Evolutionary conservation across 768 basidiomycete species (phyloP).

Genomic region (Lentinula sp.): DNA sequence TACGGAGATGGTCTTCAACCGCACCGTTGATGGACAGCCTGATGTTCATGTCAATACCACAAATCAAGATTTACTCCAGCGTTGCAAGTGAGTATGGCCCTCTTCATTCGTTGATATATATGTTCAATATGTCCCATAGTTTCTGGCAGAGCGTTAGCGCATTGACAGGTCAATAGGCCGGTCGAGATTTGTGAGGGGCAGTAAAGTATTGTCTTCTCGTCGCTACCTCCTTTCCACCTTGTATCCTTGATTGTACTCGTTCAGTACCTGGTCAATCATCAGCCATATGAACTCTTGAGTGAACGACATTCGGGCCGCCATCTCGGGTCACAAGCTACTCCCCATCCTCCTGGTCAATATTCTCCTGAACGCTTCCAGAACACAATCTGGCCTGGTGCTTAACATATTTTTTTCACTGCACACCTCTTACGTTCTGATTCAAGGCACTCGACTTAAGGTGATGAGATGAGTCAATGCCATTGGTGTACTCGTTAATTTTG

Average conservation of each 20-base stretch:
- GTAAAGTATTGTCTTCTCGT: too few species aligned
- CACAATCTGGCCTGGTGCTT: too few species aligned
- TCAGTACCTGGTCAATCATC: too few species aligned
- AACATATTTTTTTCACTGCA: not conserved
- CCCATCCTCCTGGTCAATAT: too few species aligned
- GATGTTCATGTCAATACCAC: slow-evolving; percentile 13
- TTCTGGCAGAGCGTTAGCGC: slow-evolving; percentile 7
- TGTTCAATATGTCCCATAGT: not conserved
- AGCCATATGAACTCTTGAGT: too few species aligned
- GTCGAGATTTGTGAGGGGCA: not conserved
- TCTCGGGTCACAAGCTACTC: too few species aligned
- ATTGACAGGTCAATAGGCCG: slow-evolving; percentile 3
- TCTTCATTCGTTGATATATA: not conserved
- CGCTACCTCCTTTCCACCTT: too few species aligned
- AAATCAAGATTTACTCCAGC: slow-evolving; percentile 10
- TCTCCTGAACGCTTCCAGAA: too few species aligned
- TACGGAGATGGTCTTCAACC: slow-evolving; percentile 26
- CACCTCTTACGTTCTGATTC: not conserved
- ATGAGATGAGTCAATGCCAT: not conserved
- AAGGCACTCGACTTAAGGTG: not conserved
- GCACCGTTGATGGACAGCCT: slow-evolving; percentile 6
- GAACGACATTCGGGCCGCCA: too few species aligned
- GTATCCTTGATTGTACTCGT: too few species aligned
- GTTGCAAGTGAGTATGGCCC: slow-evolving; percentile 15
- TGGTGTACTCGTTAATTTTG: not conserved